These are phyloP conservation scores for Isatis lusitanica DNA, from an alignment of 441 rosid genomes.

Conservation along the genomic window DNA sequence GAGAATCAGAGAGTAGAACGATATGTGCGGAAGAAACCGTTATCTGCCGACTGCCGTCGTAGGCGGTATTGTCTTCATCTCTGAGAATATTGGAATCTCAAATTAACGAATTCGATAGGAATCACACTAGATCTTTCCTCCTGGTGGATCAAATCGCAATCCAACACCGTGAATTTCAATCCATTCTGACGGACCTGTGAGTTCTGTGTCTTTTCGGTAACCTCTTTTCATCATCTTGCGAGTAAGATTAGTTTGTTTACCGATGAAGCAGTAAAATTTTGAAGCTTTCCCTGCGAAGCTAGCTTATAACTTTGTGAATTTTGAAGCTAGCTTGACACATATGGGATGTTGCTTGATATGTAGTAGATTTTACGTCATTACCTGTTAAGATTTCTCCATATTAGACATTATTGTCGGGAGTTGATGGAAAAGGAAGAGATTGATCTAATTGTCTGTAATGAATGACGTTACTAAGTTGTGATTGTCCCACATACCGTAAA, in stretches of 20 bases:
- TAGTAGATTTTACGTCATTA: not conserved
- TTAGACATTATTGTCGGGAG: not conserved
- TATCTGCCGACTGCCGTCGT: slow-evolving; percentile 22
- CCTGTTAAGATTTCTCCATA: not conserved
- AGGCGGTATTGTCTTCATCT: slow-evolving; percentile 6
- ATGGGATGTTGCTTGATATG: not conserved
- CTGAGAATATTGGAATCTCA: slow-evolving; percentile 16
- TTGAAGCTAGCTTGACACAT: slow-evolving; percentile 47
- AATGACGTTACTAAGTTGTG: not conserved
- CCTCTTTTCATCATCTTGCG: not conserved
- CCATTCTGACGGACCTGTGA: slow-evolving; percentile 64
- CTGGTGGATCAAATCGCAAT: slow-evolving; percentile 72
- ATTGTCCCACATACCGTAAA: not conserved
- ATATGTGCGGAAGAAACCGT: slow-evolving; percentile 26
- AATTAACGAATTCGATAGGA: slow-evolving; percentile 16
- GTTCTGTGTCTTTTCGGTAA: not conserved
- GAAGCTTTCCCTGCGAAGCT: not conserved
- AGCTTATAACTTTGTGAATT: slow-evolving; percentile 1
- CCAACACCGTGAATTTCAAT: slow-evolving; percentile 70
- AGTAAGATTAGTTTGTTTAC: too few species aligned
- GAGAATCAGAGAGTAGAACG: not conserved
- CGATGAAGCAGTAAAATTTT: not conserved
- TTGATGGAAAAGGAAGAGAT: not conserved
- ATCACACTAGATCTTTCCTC: slow-evolving; percentile 27
- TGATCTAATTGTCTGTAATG: not conserved